Conservation (phyloP, 371 early-diverging fungal genomes). For the Circinella umbellata region DNA sequence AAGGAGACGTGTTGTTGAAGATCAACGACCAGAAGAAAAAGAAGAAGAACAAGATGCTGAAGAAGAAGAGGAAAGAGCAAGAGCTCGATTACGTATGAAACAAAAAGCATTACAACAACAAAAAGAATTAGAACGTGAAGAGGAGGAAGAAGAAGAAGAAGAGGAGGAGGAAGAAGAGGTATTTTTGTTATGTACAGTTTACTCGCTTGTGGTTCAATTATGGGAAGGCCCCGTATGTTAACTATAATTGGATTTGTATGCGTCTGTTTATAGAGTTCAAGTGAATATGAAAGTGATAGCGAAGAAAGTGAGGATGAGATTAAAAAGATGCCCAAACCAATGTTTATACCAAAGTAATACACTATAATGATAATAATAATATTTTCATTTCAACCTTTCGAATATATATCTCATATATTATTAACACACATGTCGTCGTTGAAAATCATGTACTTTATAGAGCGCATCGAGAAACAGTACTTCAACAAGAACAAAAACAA, state of each 20-base stretch:
- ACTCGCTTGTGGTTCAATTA: no score
- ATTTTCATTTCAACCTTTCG: no score
- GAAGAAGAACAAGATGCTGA: slow-evolving; percentile 29
- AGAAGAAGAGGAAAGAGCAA: slow-evolving; percentile 46
- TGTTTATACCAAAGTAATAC: slow-evolving; percentile 83
- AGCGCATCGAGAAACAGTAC: slow-evolving; percentile 68
- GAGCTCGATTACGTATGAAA: slow-evolving; percentile 51
- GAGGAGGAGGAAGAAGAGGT: slow-evolving; percentile 46
- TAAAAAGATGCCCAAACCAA: slow-evolving; percentile 71
- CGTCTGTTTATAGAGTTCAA: slow-evolving; percentile 46
- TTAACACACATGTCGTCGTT: background rate
- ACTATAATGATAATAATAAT: no score
- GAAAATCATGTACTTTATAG: slow-evolving; percentile 29
- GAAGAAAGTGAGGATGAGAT: slow-evolving; percentile 55
- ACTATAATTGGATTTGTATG: background rate
- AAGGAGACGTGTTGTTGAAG: slow-evolving; percentile 38
- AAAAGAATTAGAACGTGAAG: slow-evolving; percentile 25
- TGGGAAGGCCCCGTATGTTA: background rate
- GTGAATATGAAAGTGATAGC: slow-evolving; percentile 69
- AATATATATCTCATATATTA: no score
- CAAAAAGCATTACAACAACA: slow-evolving; percentile 38
- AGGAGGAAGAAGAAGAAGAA: slow-evolving; percentile 31
- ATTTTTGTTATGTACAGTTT: no score
- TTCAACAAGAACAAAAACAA: slow-evolving; percentile 64
- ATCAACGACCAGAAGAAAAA: slow-evolving; percentile 30